Evolutionary conservation across 169 alveolate genomes (phyloP).

Genomic region (Eimeria praecox): DNA sequence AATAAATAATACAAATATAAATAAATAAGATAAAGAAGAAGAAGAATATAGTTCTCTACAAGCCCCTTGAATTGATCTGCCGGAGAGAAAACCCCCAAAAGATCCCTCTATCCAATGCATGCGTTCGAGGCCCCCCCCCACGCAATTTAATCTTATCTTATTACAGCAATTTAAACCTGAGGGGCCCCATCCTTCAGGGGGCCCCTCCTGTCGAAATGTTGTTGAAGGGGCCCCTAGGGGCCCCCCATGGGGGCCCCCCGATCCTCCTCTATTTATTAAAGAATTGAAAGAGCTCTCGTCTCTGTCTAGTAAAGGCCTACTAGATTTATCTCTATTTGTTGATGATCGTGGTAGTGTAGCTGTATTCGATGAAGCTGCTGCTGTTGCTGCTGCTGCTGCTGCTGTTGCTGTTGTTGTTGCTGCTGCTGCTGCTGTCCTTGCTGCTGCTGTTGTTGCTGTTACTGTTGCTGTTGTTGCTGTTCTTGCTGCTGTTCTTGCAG

Average conservation of each 20-base stretch:
- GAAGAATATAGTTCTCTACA: constrained; percentile 61
- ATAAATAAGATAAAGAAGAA: constrained; percentile 1
- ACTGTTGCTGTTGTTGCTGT: background rate
- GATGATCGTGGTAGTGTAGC: too few species aligned
- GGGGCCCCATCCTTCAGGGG: background rate
- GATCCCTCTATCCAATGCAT: constrained; percentile 5
- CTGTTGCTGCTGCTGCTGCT: background rate
- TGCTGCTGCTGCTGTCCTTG: constrained; percentile 28
- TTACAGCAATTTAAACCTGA: background rate
- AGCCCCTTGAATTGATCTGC: background rate
- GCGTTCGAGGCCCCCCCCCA: constrained; percentile 8
- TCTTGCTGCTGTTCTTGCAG: constrained; percentile 3
- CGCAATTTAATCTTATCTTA: background rate
- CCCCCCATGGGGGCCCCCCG: background rate
- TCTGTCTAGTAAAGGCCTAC: background rate
- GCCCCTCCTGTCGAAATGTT: background rate
- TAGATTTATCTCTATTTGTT: background rate
- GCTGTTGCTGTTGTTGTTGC: constrained; percentile 10
- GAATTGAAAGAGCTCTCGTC: too few species aligned
- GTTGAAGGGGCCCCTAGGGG: background rate
- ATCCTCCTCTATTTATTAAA: too few species aligned
- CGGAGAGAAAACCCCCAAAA: background rate
- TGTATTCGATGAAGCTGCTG: too few species aligned
- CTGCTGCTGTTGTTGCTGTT: background rate
- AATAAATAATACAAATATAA: constrained; percentile 31